Evolutionary conservation across 2,329 filamentous ascomycete species (phyloP), one percentile per base, ranked within the genome.

Genomic region (Myriangium duriaei): DNA sequence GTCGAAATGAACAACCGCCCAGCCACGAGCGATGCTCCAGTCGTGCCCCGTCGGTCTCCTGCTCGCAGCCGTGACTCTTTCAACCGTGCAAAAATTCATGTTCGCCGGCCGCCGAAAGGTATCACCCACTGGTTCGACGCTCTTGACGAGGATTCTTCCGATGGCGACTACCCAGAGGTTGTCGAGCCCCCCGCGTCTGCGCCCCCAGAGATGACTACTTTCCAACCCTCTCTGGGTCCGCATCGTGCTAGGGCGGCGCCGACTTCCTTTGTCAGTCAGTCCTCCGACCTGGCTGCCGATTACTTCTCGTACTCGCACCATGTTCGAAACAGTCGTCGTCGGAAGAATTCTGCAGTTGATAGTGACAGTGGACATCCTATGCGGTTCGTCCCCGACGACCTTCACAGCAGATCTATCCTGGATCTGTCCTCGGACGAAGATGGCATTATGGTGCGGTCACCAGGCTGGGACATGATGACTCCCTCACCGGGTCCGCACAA

Each of bases 121-220:
- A 63, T 67, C 17, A 55, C 66, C 42, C 62, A 69, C 42, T 69
- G 65, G 65, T 69, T 69, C 40, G 65, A 69, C 39, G 65, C 58
- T 3, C 51, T 65, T 9, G 57, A 55, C 26, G 21, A 26, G n/a
- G 47, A 60, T 3, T 45, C 43, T 34, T 40, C 40, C 30, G 43
- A 45, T 15, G 43, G 42, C 21, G 39, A 41, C 14, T 38, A 43
- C 28, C 41, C 43, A 16, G 41, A 43, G 17, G 43, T 43, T 7
- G 38, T 45, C 4, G 37, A 40, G 19, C 10, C 24, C 13, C 36
- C 36, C 21, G 18, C 29, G 36, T 34, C 41, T 11, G 40, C 37
- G 26, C 36, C 40, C 30, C 28, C 39, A 16, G 31, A 34, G 11
- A 33, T 30, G 7, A 34, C 43, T 18, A 32, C 43, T 7, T 45